Base-by-base conservation (phyloP, 805 yeast species). In the Candida chauliodis region DNA sequence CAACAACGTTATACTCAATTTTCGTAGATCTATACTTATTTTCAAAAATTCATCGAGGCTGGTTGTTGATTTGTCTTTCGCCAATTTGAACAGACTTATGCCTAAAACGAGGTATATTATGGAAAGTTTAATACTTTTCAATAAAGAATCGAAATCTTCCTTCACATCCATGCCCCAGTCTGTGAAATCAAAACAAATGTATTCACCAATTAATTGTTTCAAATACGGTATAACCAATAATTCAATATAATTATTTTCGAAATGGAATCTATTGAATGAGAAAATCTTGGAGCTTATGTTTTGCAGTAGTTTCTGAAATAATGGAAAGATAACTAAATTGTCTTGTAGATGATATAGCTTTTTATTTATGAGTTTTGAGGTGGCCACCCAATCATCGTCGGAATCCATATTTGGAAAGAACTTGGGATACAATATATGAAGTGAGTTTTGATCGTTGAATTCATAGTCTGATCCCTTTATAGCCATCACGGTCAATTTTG, bases 381-480 rank as follows among this genome's bases (percentile, higher is more conserved):
- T 44, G 0, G 66, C 67, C 9, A 44, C 30, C 71, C 72, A 69
- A 36, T 66, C 66, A 35, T 66, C 67, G 41, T 66, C 71, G 0
- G 66, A 57, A 37, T 66, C 71, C 18, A 61, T 53, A 34, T 67
- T 66, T 29, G 71, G 71, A 35, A 61, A 68, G 48, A 64, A 66
- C 36, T 65, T 65, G 10, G 74, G 74, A 45, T 69, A 69, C 13
- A 67, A 50, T 21, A 69, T 67, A 38, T 69, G 73, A 29, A 67
- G 51, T 58, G 66, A 58, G 39, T 65, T 67, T 41, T 68, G 74
- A 37, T 66, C 73, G 32, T 54, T 58, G 38, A 66, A 55, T 17
- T 50, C 43, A 47, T 64, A 65, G 25, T 56, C 46, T 5, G 60
- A 48, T 5, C 73, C 73, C 42, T 66, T 69, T n/a, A 68, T 60